Conservation (phyloP, 139 green algal genomes). For the Spirogloea muscicola region DNA sequence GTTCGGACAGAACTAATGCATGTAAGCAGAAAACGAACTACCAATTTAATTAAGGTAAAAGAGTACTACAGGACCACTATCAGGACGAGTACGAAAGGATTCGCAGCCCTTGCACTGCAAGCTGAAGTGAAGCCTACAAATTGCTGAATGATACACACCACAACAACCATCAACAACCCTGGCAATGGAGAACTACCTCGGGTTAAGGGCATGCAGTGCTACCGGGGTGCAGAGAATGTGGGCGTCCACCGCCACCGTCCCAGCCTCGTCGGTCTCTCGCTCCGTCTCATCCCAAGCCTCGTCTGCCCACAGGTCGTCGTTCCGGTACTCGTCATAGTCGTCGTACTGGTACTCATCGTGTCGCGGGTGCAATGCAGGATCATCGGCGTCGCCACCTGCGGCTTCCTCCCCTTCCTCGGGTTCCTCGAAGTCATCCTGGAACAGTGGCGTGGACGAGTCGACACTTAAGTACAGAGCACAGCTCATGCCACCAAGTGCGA, state of each 20-base stretch:
- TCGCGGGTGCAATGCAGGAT: too few relatives aligned
- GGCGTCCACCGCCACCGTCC: conserved; percentile 72
- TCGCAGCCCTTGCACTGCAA: neutral
- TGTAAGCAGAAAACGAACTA: neutral
- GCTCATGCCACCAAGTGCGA: neutral
- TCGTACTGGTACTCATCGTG: conserved; percentile 42
- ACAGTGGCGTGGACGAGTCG: neutral
- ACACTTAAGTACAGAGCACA: neutral
- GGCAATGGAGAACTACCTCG: too few relatives aligned
- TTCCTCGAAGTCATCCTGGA: neutral
- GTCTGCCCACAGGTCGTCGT: conserved; percentile 41
- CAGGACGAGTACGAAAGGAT: neutral
- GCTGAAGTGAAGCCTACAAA: neutral
- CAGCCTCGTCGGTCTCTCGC: conserved; percentile 39
- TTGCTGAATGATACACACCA: neutral
- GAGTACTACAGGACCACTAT: neutral
- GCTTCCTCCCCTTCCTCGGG: neutral
- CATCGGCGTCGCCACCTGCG: neutral
- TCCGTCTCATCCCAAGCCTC: conserved; percentile 36
- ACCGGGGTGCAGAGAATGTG: conserved; percentile 84
- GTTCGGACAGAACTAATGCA: neutral
- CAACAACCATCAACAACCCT: neutral
- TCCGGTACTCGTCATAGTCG: conserved; percentile 46
- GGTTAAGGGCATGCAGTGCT: neutral
- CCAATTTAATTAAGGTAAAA: neutral